Conservation (phyloP, 805 yeast genomes). For the Starmerella gropengiesseri region DNA sequence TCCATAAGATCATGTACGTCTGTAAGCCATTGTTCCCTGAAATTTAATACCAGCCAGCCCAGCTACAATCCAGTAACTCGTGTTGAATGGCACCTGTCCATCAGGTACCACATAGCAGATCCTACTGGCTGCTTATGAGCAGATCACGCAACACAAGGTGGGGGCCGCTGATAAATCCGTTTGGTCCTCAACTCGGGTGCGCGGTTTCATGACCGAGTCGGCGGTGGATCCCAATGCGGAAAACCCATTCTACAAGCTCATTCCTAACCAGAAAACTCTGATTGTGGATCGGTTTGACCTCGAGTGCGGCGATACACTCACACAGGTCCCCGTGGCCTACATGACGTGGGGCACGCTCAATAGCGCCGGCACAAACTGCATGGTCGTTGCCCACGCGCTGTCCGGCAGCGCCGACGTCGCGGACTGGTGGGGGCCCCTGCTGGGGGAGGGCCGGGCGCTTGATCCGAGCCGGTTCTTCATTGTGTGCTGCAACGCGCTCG, state of each 20-base stretch:
- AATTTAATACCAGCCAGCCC: no score
- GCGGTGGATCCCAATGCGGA: conserved; percentile 24
- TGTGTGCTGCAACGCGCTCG: conserved; percentile 82
- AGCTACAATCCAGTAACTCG: no score
- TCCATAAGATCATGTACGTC: no score
- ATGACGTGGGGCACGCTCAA: conserved; percentile 91
- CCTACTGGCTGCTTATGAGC: no score
- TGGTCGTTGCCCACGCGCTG: conserved; percentile 90
- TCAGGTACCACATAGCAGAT: no score
- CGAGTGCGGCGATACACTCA: conserved; percentile 57
- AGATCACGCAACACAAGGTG: no score
- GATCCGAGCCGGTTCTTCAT: conserved; percentile 83
- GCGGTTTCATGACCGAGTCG: conserved; percentile 6
- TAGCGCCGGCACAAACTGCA: conserved; percentile 54
- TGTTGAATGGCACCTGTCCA: no score
- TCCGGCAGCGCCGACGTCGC: conserved; percentile 92
- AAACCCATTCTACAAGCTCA: conserved; percentile 62
- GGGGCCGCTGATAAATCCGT: conserved; percentile 7
- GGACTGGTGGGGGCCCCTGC: conserved; percentile 98
- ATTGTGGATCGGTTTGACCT: conserved; percentile 62
- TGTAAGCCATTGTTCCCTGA: no score
- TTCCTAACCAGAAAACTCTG: conserved; percentile 65
- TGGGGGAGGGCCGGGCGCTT: conserved; percentile 77
- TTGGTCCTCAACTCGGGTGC: no score
- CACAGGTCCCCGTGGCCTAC: conserved; percentile 81